Base-by-base conservation (phyloP, 2,329 filamentous ascomycete genomes). In the Alternaria panax region DNA sequence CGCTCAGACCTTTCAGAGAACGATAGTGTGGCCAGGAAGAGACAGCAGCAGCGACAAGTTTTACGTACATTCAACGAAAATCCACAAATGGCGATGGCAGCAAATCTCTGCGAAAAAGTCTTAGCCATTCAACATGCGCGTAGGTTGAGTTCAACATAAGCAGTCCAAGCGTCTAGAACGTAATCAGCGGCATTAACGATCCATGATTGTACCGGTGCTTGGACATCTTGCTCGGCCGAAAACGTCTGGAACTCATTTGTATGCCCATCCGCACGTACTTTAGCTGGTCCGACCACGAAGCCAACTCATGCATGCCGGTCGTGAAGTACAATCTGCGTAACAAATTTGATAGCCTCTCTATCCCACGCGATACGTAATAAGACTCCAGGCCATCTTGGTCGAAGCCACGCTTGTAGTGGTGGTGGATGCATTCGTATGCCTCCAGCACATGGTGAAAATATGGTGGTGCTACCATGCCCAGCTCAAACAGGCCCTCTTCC, bases 391-490 rank as follows among this genome's bases (percentile, higher is more conserved):
- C 54, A 16, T 55, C 41, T 11, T 38, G 27, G 27, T 65, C 59
- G 30, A 61, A 54, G 4, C 66, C 64, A 6, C 46, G 18, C 46
- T 36, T 36, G 28, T 59, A 68, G 42, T 65, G 58, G n/a, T 51
- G n/a, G 42, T 67, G 64, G 45, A 65, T 62, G 20, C 25, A 24
- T 18, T 58, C 16, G 50, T 41, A 54, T 4, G 43, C 40, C 11
- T 59, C 20, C 3, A 36, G 6, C 6, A 63, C 34, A 7, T 34
- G 16, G 24, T 40, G 34, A 22, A 47, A 32, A 11, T 32, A 34
- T 18, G 43, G 27, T 16, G 58, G 51, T 25, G 48, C 50, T 16
- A 50, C 12, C 38, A 51, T 32, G 7, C 38, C 28, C 30, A 66
- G 50, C 25, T 58, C 28, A 20, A 38, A 24, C 22, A 60, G 50